Evolutionary conservation across 2,329 filamentous ascomycete genomes (phyloP).

Genomic region (Alternaria tenuissima): DNA sequence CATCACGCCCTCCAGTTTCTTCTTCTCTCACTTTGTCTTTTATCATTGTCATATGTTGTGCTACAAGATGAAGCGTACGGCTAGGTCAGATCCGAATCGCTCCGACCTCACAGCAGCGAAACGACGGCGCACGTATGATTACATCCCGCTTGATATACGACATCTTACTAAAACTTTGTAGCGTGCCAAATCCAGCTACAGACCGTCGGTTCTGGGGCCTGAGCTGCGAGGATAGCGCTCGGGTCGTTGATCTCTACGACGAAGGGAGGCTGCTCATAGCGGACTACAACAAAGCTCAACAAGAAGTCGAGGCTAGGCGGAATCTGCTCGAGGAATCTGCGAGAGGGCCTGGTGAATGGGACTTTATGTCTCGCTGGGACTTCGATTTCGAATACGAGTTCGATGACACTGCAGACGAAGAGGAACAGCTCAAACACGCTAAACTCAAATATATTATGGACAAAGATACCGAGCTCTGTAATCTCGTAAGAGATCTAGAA

Average conservation of each 20-base stretch:
- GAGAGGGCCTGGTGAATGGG: not conserved
- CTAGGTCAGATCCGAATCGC: not conserved
- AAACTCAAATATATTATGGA: not conserved
- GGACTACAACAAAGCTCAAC: not conserved
- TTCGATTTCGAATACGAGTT: not conserved
- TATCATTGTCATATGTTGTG: not conserved
- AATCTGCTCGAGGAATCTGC: not conserved
- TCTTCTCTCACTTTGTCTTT: not conserved
- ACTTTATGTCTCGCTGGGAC: not conserved
- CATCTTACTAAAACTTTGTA: not conserved
- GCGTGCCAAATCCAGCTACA: not conserved
- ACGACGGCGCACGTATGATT: not conserved
- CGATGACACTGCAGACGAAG: not conserved
- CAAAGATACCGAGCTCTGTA: not conserved
- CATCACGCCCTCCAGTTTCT: not conserved
- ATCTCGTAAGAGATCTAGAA: not conserved
- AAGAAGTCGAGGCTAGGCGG: not conserved
- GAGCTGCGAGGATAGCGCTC: not conserved
- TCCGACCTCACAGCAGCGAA: not conserved
- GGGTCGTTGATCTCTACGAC: slow-evolving; percentile 1
- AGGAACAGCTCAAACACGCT: not conserved
- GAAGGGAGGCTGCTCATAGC: not conserved
- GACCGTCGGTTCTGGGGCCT: slow-evolving; percentile 5
- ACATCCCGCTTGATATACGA: not conserved
- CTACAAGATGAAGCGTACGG: not conserved